Base-by-base conservation (phyloP, 2,329 filamentous ascomycete species). In the Fusarium neocosmosporiellum region DNA sequence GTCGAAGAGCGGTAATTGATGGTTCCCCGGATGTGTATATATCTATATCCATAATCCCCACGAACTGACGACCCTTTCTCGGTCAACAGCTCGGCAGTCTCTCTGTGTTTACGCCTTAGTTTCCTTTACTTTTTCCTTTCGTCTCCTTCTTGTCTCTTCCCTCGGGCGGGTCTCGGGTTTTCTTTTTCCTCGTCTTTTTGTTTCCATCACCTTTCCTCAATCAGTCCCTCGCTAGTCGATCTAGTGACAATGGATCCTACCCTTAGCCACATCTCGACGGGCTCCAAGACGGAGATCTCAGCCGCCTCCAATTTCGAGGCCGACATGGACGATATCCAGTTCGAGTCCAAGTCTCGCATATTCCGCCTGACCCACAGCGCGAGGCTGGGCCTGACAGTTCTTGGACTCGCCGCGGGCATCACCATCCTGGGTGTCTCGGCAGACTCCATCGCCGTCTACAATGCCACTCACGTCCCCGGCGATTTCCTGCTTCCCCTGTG, bases 401-500 rank as follows among this genome's bases (percentile, higher is more conserved):
- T 91, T 34, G 85, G 86, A 31, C 81, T 91, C 20, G 82, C 86
- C 20, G 84, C 86, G 61, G 85, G 86, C 64, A 76, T 91, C 72
- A 85, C 83, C 20, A 83, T 89, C 59, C 80, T 91, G 9, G 89
- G 86, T 29, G 83, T 89, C 13, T 85, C 88, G 4, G 87, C 84
- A 72, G 84, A 91, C 77, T 84, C 87, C 7, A 80, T 91, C 46
- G 79, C 83, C 33, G 86, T 88, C 39, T 91, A 90, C 81, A 84
- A 89, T 72, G 80, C 81, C 31, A 91, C 90, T 2, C 84, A 86
- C 64, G 78, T 88, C 18, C 75, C 86, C 1, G 77, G 78, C 20
- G 83, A 85, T 53, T 88, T 83, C 74, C 75, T 86, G 24, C 83
- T 91, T 20, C 83, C 88, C 1, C 77, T 91, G 57, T 92, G 90